Evolutionary conservation across 2,329 filamentous ascomycete species (phyloP).

Genomic region (Pleoardoris graminearum): DNA sequence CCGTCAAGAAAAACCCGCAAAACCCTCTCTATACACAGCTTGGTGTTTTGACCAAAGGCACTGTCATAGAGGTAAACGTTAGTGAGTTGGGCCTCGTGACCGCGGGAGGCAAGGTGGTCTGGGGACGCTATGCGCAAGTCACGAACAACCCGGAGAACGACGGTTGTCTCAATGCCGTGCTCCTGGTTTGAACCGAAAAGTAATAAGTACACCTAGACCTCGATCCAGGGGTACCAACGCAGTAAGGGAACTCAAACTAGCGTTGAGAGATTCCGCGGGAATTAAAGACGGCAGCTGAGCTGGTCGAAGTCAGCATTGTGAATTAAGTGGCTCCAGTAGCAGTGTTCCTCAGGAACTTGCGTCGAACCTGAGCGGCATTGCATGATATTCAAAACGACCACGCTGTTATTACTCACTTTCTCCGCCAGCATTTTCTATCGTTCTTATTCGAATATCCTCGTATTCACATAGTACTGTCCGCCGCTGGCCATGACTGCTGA

Average conservation of each 20-base stretch:
- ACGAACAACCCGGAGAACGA: constrained; percentile 47
- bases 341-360: no score
- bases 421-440: no score
- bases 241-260: constrained; percentile 2
- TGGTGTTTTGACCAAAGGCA: constrained; percentile 57
- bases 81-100: constrained; percentile 89
- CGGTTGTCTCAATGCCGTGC: constrained; percentile 44
- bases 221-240: constrained; percentile 3
- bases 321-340: no score
- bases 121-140: constrained; percentile 42
- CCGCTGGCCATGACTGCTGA: no score
- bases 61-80: constrained; percentile 86
- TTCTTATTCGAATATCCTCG: no score
- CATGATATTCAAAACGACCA: no score
- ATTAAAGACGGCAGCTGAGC: no score
- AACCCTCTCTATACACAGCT: constrained; percentile 90
- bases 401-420: no score
- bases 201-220: not conserved
- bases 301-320: no score
- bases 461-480: no score
- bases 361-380: no score
- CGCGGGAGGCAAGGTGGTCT: constrained; percentile 74
- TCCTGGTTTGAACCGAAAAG: constrained; percentile 41
- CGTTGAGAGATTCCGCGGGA: constrained; percentile 8
- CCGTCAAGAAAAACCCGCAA: constrained; percentile 82